Base-by-base conservation (phyloP, 345 rosid genomes). In the Rubroshorea leprosula region DNA sequence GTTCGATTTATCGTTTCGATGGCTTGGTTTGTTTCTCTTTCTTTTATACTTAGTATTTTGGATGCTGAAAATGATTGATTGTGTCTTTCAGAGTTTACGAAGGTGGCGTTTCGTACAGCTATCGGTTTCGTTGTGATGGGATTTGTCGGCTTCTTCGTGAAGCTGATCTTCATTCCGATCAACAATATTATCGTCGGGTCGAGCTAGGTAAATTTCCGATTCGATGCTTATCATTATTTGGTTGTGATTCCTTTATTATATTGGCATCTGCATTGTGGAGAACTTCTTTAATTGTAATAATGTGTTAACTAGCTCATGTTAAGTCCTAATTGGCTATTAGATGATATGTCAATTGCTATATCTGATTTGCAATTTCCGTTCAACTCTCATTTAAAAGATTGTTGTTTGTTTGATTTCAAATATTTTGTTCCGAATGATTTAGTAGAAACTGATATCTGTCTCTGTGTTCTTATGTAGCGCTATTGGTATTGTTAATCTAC, bases 111-210 rank as follows among this genome's bases (percentile, higher is more conserved):
- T 45, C 95, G 89, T 72, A 84, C 87, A 8, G 91, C 95, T 44
- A 78, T 89, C 47, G 97, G 97, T 6, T 86, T 89, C 55, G 95
- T 82, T 48, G 95, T 82, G 67, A 86, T 86, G 95, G 89, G 97
- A 38, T 86, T 89, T 51, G 95, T 84, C 3, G 97, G 92, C 0
- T 89, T 84, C 79, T 83, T 86, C 66, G 91, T 86, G 53, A 89
- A 89, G 73, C 70, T 84, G 55, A 78, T 86, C 62, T 86, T 84
- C 73, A 86, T 89, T 63, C 97, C 97, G 31, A 82, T 89, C 72
- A 89, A 86, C 83, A 89, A 84, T 80, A 86, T 89, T 61, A 84
- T 89, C 22, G 87, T 89, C 55, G 91, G 91, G 20, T 70, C 91
- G 64, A 12, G 69, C 71, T 86, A 85, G 85, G 74, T 59, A 52